phyloP scores from a whole-genome alignment of 2,329 filamentous ascomycete genomes.

The Westerdykella aurantiaca region DNA sequence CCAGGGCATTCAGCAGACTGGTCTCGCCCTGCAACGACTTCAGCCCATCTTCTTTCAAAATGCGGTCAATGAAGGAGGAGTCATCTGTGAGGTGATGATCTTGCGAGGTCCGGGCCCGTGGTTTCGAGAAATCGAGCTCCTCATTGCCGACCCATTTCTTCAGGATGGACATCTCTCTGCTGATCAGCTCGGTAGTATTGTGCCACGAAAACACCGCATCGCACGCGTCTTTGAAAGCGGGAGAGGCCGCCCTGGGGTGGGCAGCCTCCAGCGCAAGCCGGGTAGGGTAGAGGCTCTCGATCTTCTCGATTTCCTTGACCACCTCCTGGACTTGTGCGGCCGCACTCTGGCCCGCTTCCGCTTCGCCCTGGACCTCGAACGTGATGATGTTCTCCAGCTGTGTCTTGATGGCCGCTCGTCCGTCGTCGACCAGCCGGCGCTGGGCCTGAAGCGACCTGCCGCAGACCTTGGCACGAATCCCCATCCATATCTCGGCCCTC shows the following conservation, averaged over 20 bases:
- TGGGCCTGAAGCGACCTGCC: conserved; percentile 81
- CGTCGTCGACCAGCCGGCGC: conserved; percentile 80
- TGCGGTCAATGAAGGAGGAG: conserved; percentile 85
- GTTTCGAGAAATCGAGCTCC: conserved; percentile 82
- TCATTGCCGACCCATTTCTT: conserved; percentile 97
- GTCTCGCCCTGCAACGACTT: conserved; percentile 80
- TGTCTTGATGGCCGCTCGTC: conserved; percentile 64
- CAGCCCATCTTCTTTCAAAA: conserved; percentile 92
- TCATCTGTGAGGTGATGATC: conserved; percentile 77
- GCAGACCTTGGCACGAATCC: conserved; percentile 74
- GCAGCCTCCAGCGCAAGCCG: conserved; percentile 66
- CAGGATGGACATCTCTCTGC: conserved; percentile 83
- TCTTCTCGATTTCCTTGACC: conserved; percentile 83
- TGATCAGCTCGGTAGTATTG: conserved; percentile 94
- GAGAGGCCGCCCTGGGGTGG: conserved; percentile 70
- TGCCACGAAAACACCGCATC: conserved; percentile 92
- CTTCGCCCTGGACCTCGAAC: conserved; percentile 91
- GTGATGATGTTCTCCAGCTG: conserved; percentile 82
- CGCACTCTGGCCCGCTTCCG: conserved; percentile 81
- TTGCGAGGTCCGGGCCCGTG: conserved; percentile 61
- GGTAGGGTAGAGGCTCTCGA: conserved; percentile 79
- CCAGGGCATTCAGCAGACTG: conserved; percentile 80
- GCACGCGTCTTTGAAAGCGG: conserved; percentile 72
- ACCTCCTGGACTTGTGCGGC: conserved; percentile 85
- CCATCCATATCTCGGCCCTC: conserved; percentile 76